Percentiles rank a stretch among this genome's conserved stretches.
phyloP scores from a whole-genome alignment of 2,329 filamentous ascomycete species.

The Botryosphaeria dothidea region DNA sequence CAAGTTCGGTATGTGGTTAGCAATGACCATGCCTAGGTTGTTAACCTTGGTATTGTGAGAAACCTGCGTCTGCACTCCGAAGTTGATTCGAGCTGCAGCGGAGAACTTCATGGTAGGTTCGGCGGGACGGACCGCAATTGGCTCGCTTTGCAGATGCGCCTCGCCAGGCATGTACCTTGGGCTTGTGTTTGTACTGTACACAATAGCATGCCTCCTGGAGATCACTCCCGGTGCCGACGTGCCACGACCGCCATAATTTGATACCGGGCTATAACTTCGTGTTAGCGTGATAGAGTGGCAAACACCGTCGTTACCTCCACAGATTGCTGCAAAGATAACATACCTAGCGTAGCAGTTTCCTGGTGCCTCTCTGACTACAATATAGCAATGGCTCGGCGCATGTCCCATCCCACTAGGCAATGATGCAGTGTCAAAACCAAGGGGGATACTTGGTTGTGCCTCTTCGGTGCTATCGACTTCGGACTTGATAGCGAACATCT shows the following conservation, averaged over 20 bases:
- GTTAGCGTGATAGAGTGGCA: constrained; percentile 20
- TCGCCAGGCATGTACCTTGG: neutral
- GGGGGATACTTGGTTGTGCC: no score
- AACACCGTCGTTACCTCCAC: no score
- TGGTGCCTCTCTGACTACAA: constrained; percentile 23
- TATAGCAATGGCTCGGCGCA: no score
- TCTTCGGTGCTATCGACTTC: no score
- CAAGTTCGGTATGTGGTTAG: constrained; percentile 25
- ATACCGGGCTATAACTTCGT: constrained; percentile 36
- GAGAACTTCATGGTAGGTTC: constrained; percentile 29
- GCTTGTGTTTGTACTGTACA: constrained; percentile 27
- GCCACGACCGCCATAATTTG: constrained; percentile 41
- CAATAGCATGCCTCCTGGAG: constrained; percentile 39
- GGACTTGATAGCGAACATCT: no score
- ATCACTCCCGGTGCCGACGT: constrained; percentile 38
- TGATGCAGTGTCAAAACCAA: no score
- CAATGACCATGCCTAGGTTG: constrained; percentile 38
- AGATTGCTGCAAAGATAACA: no score
- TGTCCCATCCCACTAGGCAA: no score
- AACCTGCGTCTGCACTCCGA: constrained; percentile 43
- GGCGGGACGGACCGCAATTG: constrained; percentile 34
- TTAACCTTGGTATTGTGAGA: constrained; percentile 47
- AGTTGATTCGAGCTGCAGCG: constrained; percentile 41
- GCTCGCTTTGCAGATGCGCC: neutral
- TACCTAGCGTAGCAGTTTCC: constrained; percentile 31